Percentiles rank a stretch among this genome's conserved stretches.
Evolutionary conservation across 1,284 basidiomycete genomes (phyloP).

Genomic region (Trichosporon sp.): DNA sequence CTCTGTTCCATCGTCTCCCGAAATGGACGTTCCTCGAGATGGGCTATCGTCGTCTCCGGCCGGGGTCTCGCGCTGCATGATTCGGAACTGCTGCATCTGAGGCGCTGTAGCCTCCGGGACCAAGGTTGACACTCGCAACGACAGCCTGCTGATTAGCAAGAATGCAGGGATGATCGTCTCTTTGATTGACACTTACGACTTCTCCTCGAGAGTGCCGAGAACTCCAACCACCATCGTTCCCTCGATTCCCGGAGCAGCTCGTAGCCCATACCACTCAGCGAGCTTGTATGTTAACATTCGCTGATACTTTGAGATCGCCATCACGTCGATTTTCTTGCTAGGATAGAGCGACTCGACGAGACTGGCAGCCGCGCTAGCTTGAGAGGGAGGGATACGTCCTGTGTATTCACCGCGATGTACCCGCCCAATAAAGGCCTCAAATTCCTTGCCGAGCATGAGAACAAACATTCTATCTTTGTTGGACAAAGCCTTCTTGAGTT

Average conservation of each 20-base stretch:
- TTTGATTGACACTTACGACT: constrained; percentile 22
- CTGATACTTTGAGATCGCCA: constrained; percentile 36
- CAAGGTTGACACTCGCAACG: constrained; percentile 15
- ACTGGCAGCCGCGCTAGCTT: constrained; percentile 2
- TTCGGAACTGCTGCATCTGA: constrained; percentile 32
- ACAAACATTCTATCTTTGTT: constrained; percentile 42
- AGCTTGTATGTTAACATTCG: constrained; percentile 45
- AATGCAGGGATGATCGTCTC: not conserved
- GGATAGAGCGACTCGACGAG: constrained; percentile 21
- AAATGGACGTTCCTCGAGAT: constrained; percentile 19
- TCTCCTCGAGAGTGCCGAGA: constrained; percentile 26
- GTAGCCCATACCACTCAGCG: constrained; percentile 45
- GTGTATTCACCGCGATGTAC: constrained; percentile 19
- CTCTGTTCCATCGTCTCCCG: constrained; percentile 18
- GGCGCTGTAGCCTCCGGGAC: constrained; percentile 17
- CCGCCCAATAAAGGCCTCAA: constrained; percentile 35
- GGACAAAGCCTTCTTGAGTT: constrained; percentile 31
- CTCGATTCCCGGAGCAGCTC: constrained; percentile 23
- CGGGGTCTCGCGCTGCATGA: constrained; percentile 36
- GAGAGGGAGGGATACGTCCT: constrained; percentile 5
- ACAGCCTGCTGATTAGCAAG: constrained; percentile 19
- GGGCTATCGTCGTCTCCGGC: constrained; percentile 13
- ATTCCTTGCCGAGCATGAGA: constrained; percentile 38
- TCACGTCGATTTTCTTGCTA: constrained; percentile 21
- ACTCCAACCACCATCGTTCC: constrained; percentile 33